A percentile compares a stretch with the other conserved stretches of the same genome.
These are phyloP conservation scores for Nadsonia commutata DNA, from an alignment of 1,139 yeast species.

Conservation along the genomic window DNA sequence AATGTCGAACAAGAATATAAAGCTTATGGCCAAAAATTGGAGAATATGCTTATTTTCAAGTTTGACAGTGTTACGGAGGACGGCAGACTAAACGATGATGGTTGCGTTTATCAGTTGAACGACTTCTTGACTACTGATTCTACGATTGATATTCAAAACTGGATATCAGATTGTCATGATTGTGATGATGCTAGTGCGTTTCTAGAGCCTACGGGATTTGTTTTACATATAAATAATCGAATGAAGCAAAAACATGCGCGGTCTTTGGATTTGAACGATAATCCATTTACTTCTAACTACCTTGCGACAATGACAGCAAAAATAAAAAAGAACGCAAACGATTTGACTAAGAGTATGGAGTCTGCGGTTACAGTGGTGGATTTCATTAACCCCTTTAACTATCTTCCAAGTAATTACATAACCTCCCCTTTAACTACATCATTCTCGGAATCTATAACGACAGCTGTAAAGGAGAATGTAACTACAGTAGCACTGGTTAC, in stretches of 20 bases:
- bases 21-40: conserved; percentile 4
- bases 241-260: background rate
- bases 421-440: background rate
- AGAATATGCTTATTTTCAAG: conserved; percentile 13
- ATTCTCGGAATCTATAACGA: background rate
- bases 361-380: background rate
- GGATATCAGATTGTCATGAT: conserved; percentile 17
- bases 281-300: background rate
- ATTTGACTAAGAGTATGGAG: background rate
- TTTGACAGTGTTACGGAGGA: conserved; percentile 7
- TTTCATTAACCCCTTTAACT: background rate
- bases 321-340: background rate
- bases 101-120: conserved; percentile 16
- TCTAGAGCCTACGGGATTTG: conserved; percentile 17
- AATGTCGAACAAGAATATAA: conserved; percentile 11
- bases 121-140: conserved; percentile 9
- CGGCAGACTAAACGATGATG: conserved; percentile 11
- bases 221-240: conserved; percentile 12
- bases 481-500: background rate
- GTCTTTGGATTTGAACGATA: background rate
- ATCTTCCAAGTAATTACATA: background rate
- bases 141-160: conserved; percentile 14
- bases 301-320: background rate
- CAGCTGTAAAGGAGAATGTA: background rate
- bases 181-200: conserved; percentile 14